phyloP scores from a whole-genome alignment of 1,284 basidiomycete genomes.

The Cryptococcus sp. region DNA sequence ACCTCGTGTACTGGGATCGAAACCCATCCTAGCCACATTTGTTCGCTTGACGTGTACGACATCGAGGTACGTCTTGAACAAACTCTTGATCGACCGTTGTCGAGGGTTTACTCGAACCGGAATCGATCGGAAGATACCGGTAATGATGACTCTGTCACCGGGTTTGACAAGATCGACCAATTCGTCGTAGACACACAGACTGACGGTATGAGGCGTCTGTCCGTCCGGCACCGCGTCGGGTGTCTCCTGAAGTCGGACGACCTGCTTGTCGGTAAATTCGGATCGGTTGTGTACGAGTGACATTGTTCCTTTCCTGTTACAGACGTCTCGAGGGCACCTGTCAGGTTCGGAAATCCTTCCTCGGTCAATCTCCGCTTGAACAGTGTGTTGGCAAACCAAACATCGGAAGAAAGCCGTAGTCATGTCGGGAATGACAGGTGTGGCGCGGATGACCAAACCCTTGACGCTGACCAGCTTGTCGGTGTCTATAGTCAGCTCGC shows the following conservation, averaged over 20 bases:
- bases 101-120: slow-evolving; percentile 90
- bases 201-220: slow-evolving; percentile 96
- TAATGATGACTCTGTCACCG: slow-evolving; percentile 84
- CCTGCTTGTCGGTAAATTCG: slow-evolving; percentile 91
- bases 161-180: slow-evolving; percentile 92
- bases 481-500: slow-evolving; percentile 60
- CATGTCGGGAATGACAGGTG: slow-evolving; percentile 98
- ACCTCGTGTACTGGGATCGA: slow-evolving; percentile 72
- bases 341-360: slow-evolving; percentile 91
- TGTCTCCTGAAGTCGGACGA: slow-evolving; percentile 92
- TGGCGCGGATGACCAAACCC: slow-evolving; percentile 94
- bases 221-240: slow-evolving; percentile 97
- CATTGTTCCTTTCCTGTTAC: slow-evolving; percentile 81
- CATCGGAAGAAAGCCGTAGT: slow-evolving; percentile 89
- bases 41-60: slow-evolving; percentile 87
- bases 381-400: slow-evolving; percentile 88
- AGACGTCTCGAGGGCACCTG: slow-evolving; percentile 87
- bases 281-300: slow-evolving; percentile 94
- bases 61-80: slow-evolving; percentile 95
- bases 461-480: slow-evolving; percentile 95
- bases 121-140: slow-evolving; percentile 90
- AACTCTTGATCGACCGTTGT: slow-evolving; percentile 82
- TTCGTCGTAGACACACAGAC: slow-evolving; percentile 92
- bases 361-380: slow-evolving; percentile 90
- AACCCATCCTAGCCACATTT: slow-evolving; percentile 61